Evolutionary conservation across 371 early-diverging fungal genomes (phyloP).

Genomic region (Rhizopus stolonifer): DNA sequence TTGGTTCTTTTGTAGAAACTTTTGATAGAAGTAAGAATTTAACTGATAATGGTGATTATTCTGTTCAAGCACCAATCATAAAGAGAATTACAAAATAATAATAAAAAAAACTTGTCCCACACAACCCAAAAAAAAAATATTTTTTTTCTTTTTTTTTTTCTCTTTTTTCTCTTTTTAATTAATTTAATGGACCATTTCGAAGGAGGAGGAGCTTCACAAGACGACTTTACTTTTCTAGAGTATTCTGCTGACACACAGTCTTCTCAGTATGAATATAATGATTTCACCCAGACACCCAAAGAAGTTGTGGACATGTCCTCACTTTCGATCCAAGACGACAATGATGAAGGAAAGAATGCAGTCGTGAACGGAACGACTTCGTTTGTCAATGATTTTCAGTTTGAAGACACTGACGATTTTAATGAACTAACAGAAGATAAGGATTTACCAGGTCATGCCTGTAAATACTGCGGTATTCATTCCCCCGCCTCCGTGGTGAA

Average conservation of each 20-base stretch:
- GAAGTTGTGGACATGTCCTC: slow-evolving; percentile 35
- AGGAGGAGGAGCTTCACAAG: slow-evolving; percentile 46
- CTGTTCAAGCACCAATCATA: too few species aligned
- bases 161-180: not conserved
- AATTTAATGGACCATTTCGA: slow-evolving; percentile 57
- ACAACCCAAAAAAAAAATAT: slow-evolving; percentile 1
- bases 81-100: too few species aligned
- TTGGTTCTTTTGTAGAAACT: not conserved
- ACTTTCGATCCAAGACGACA: slow-evolving; percentile 24
- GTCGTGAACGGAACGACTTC: slow-evolving; percentile 28
- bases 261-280: slow-evolving; percentile 67
- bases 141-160: slow-evolving; percentile 5
- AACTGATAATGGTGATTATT: not conserved
- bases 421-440: slow-evolving; percentile 53
- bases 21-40: not conserved
- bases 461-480: slow-evolving; percentile 95
- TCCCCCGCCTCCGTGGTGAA: slow-evolving; percentile 87
- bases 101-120: too few species aligned
- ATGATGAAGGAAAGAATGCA: slow-evolving; percentile 21
- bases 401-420: slow-evolving; percentile 51
- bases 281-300: slow-evolving; percentile 42
- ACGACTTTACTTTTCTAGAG: slow-evolving; percentile 55
- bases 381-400: slow-evolving; percentile 42
- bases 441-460: slow-evolving; percentile 83
- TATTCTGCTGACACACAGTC: slow-evolving; percentile 58